These are phyloP conservation scores for Microbotryum saponariae DNA, from an alignment of 1,284 basidiomycete species.

Conservation along the genomic window DNA sequence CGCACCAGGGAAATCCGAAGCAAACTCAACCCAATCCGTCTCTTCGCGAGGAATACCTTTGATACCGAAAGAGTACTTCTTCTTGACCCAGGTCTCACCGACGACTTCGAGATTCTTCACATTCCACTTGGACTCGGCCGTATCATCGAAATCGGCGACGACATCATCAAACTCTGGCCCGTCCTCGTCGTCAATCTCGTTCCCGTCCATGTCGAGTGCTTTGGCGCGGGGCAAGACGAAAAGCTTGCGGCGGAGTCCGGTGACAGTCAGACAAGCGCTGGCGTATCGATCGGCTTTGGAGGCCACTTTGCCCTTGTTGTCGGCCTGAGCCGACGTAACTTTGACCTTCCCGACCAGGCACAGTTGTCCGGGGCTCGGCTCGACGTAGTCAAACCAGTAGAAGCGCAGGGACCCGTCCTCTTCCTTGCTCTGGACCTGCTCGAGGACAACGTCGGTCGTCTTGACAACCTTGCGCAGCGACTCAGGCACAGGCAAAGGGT, in stretches of 20 bases:
- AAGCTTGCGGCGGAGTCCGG: conserved; percentile 82
- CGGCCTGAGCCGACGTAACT: conserved; percentile 43
- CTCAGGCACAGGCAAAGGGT: conserved; percentile 13
- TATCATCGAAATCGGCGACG: conserved; percentile 72
- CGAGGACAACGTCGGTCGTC: conserved; percentile 7
- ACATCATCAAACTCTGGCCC: conserved; percentile 53
- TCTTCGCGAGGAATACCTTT: conserved; percentile 71
- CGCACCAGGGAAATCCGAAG: conserved; percentile 45
- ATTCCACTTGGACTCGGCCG: conserved; percentile 66
- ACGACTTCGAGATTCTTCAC: conserved; percentile 39
- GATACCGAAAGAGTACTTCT: conserved; percentile 90
- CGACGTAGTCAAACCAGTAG: conserved; percentile 89
- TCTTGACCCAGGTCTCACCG: conserved; percentile 66
- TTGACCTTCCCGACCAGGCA: conserved; percentile 83
- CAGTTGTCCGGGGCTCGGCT: conserved; percentile 60
- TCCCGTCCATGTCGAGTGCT: conserved; percentile 49
- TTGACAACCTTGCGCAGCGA: conserved; percentile 8
- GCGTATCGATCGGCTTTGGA: conserved; percentile 51
- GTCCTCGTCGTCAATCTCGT: conserved; percentile 57
- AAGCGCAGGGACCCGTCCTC: conserved; percentile 75
- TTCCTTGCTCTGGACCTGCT: conserved; percentile 53
- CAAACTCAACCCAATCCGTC: conserved; percentile 83
- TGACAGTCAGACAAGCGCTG: conserved; percentile 81
- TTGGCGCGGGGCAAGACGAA: conserved; percentile 77
- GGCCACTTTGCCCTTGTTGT: conserved; percentile 45